Percentiles rank a stretch among this genome's conserved stretches.
Evolutionary conservation across 2,329 filamentous ascomycete genomes (phyloP).

Genomic region (Nemania sp.): DNA sequence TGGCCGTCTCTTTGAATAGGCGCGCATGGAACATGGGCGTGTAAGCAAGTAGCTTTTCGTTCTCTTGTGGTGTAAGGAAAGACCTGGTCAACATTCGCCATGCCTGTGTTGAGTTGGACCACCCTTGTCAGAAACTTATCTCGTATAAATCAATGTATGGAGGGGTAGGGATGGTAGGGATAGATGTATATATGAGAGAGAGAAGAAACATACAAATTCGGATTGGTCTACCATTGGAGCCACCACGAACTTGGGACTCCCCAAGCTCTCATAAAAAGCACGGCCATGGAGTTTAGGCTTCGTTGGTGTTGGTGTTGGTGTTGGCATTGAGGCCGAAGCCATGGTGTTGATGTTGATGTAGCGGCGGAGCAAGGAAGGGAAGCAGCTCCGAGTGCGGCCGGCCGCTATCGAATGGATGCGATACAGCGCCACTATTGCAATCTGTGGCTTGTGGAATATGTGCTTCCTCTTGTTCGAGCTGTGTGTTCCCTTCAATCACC

Average conservation of each 20-base stretch:
- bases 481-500: background rate
- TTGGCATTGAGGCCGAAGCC: slow-evolving; percentile 44
- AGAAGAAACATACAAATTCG: slow-evolving; percentile 80
- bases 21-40: slow-evolving; percentile 97
- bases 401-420: slow-evolving; percentile 36
- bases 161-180: background rate
- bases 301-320: slow-evolving; percentile 32
- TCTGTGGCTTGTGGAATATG: background rate
- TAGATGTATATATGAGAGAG: background rate
- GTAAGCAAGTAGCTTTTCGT: slow-evolving; percentile 81
- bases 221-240: slow-evolving; percentile 99
- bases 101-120: slow-evolving; percentile 68
- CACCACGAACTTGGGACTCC: slow-evolving; percentile 88
- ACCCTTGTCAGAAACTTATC: slow-evolving; percentile 22
- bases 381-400: slow-evolving; percentile 38
- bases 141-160: background rate
- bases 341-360: slow-evolving; percentile 34
- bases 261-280: slow-evolving; percentile 94
- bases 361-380: slow-evolving; percentile 33
- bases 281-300: slow-evolving; percentile 79
- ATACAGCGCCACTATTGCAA: slow-evolving; percentile 29
- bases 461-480: background rate
- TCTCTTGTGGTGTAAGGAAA: slow-evolving; percentile 78
- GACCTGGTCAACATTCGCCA: slow-evolving; percentile 98
- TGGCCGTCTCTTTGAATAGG: slow-evolving; percentile 80